Evolutionary conservation across 768 basidiomycete species (phyloP).

Genomic region (Podaxis sp.): DNA sequence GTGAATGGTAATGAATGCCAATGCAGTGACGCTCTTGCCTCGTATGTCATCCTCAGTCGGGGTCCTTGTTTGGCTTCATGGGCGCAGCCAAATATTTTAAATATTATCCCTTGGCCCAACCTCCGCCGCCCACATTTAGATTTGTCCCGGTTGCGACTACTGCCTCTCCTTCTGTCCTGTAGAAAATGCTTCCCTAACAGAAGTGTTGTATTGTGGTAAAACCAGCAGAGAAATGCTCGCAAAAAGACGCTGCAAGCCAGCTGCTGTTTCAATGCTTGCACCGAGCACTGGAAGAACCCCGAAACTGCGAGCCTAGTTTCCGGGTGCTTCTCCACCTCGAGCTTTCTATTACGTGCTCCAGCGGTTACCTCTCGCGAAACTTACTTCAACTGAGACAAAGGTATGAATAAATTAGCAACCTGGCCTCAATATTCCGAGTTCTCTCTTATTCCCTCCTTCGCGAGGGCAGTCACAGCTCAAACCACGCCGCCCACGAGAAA

Average conservation of each 20-base stretch:
- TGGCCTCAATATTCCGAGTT: too few species aligned
- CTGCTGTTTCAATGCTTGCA: too few species aligned
- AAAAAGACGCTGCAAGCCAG: too few species aligned
- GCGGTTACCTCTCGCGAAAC: not conserved
- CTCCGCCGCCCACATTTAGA: not conserved
- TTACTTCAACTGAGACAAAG: not conserved
- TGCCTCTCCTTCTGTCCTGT: not conserved
- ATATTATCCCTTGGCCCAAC: too few species aligned
- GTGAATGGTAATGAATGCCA: not conserved
- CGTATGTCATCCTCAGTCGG: conserved; percentile 6
- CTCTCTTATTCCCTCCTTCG: too few species aligned
- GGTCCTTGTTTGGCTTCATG: not conserved
- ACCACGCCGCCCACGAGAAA: too few species aligned
- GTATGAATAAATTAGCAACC: not conserved
- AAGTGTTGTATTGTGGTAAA: too few species aligned
- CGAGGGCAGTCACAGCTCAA: too few species aligned
- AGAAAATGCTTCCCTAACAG: not conserved
- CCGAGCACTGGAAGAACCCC: too few species aligned
- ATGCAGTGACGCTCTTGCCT: not conserved
- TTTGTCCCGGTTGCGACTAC: not conserved
- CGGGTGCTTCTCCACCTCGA: not conserved
- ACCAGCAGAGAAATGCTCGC: too few species aligned
- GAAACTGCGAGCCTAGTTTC: not conserved
- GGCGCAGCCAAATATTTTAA: not conserved
- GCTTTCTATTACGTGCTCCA: not conserved